Base-by-base conservation (phyloP, 495 filamentous ascomycete genomes). In the Tetracladium marchalianum region DNA sequence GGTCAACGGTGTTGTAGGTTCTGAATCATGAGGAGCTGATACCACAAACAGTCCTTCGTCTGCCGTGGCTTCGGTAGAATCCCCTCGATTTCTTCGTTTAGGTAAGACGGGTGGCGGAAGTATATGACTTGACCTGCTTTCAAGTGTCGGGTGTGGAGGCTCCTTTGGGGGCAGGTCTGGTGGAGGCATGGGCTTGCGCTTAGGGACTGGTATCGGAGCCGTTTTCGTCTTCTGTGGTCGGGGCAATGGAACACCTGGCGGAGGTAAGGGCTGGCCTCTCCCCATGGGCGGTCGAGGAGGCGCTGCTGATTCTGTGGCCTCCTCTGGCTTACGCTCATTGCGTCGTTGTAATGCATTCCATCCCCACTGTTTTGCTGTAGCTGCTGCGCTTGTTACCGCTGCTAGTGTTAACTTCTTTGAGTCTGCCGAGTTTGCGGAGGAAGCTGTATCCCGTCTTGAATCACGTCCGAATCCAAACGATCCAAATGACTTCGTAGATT, bases 361-460 rank as follows among this genome's bases (percentile, higher is more conserved):
- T 13, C 84, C 77, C 90, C 89, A 96, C 62, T 85, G 87, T 60
- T 83, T 90, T 2, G 88, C 86, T 11, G 77, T 81, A 5, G 83
- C 81, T 12, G 87, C 84, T 4, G 81, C 86, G 37, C 80, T 80
- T 0, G 81, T 76, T 32, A 93, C 70, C 4, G 82, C 77, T 22
- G 77, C 69, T 24, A 79, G 45, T 2, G 71, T 63, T 37, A 64
- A 65, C 11, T 66, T 62, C 51, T 71, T 75, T 10, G 66, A 54
- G 35, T 58, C 55, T 12, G 43, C 32, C 3, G 55, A 52, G 13
- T 49, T 55, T 15, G 35, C 43, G 0, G 50, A 50, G n/a, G 53
- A 56, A 11, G 51, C 48, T 1, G 41, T 35, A 27, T 59, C 52
- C 12, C 45, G 43, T 44, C 44, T 41, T 19, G 32, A 41, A 34